Conservation (phyloP, 2,329 filamentous ascomycete species). For the Lachnellula cervina region DNA sequence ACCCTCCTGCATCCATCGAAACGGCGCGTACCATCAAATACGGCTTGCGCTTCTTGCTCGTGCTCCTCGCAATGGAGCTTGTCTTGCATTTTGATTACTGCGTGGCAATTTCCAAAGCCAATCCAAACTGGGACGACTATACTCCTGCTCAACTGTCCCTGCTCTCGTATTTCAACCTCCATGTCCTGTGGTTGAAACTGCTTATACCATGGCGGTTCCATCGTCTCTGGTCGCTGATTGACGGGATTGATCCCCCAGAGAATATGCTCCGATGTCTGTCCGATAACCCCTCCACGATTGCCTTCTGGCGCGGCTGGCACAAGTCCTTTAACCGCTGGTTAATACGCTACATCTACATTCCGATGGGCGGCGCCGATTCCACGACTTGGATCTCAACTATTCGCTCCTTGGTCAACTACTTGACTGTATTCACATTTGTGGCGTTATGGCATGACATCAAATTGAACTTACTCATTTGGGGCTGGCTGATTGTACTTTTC, state of each 20-base stretch:
- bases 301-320: slow-evolving; percentile 97
- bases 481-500: slow-evolving; percentile 93
- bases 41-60: slow-evolving; percentile 73
- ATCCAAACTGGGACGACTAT: slow-evolving; percentile 76
- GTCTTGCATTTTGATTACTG: slow-evolving; percentile 90
- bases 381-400: slow-evolving; percentile 42
- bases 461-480: slow-evolving; percentile 86
- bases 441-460: slow-evolving; percentile 98
- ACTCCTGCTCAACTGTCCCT: slow-evolving; percentile 83
- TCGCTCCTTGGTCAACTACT: slow-evolving; percentile 66
- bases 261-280: slow-evolving; percentile 98
- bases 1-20: slow-evolving; percentile 67
- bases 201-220: slow-evolving; percentile 98
- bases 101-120: slow-evolving; percentile 80
- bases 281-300: slow-evolving; percentile 85
- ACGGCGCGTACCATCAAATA: slow-evolving; percentile 70
- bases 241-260: slow-evolving; percentile 91
- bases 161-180: slow-evolving; percentile 91
- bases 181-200: slow-evolving; percentile 96
- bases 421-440: slow-evolving; percentile 91
- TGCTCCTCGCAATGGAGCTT: slow-evolving; percentile 83
- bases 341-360: slow-evolving; percentile 88
- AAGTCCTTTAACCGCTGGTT: slow-evolving; percentile 93
- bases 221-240: slow-evolving; percentile 88
- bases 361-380: slow-evolving; percentile 68